These are phyloP conservation scores for Fusarium nisikadoi DNA, from an alignment of 2,329 filamentous ascomycete genomes.

Conservation along the genomic window DNA sequence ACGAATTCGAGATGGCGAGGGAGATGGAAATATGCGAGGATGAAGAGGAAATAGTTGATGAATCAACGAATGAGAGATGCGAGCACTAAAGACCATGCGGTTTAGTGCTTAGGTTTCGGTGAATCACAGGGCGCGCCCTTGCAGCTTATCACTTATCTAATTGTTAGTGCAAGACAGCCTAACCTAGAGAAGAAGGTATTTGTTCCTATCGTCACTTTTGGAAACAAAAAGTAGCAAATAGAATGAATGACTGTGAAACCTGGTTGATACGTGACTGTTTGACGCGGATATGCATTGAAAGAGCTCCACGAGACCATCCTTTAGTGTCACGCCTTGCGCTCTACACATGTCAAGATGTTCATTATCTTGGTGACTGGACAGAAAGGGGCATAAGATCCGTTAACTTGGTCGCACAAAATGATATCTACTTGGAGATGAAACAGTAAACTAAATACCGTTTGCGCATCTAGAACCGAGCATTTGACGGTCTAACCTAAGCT, in stretches of 20 bases:
- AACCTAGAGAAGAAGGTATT: neutral
- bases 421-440: too few relatives aligned
- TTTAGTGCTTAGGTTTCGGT: neutral
- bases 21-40: neutral
- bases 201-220: neutral
- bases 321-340: too few relatives aligned
- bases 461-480: too few relatives aligned
- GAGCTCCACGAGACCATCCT: too few relatives aligned
- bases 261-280: neutral
- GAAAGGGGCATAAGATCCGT: too few relatives aligned
- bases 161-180: neutral
- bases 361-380: too few relatives aligned
- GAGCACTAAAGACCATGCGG: neutral
- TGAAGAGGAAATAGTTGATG: neutral
- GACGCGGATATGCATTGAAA: too few relatives aligned
- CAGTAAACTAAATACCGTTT: too few relatives aligned
- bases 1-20: too few relatives aligned
- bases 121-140: constrained; percentile 12
- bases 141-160: neutral
- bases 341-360: too few relatives aligned
- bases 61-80: neutral
- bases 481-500: too few relatives aligned
- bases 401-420: too few relatives aligned
- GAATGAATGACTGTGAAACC: neutral
- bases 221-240: neutral